Evolutionary conservation across 2,329 filamentous ascomycete genomes (phyloP).

Genomic region (Meredithiella fracta): DNA sequence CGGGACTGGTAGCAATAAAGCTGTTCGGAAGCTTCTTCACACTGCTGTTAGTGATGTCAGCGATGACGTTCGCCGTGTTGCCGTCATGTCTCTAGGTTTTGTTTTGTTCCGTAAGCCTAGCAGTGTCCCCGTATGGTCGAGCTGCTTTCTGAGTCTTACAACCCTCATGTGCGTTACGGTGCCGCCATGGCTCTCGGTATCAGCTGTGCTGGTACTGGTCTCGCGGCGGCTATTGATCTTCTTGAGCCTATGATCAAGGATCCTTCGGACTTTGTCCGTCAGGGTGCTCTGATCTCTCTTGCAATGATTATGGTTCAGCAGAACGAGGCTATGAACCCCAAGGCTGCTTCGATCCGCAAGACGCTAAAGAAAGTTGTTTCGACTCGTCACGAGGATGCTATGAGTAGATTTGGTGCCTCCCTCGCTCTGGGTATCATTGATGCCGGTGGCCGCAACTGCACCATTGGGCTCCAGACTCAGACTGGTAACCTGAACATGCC

Average conservation of each 20-base stretch:
- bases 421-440: conserved; percentile 94
- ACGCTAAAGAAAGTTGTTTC: conserved; percentile 84
- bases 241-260: conserved; percentile 99
- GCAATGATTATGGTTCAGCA: conserved; percentile 99
- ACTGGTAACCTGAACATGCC: conserved; percentile 98
- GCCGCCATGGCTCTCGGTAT: conserved; percentile 98
- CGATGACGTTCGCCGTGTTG: conserved; percentile 87
- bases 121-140: conserved; percentile 96
- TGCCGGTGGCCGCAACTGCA: conserved; percentile 94
- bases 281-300: conserved; percentile 83
- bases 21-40: conserved; percentile 86
- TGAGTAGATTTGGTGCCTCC: conserved; percentile 96
- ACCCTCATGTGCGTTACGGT: conserved; percentile 93
- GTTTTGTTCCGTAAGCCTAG: conserved; percentile 96
- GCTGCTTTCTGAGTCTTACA: conserved; percentile 93
- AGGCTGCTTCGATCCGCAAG: conserved; percentile 80
- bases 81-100: conserved; percentile 95
- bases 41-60: conserved; percentile 96
- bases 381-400: conserved; percentile 93
- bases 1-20: conserved; percentile 95
- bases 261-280: conserved; percentile 92
- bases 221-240: conserved; percentile 91
- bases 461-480: conserved; percentile 91
- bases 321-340: conserved; percentile 96
- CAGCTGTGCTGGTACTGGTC: conserved; percentile 86